Evolutionary conservation across 2,329 filamentous ascomycete species (phyloP).

Genomic region (Neofusicoccum kwambonambiense): DNA sequence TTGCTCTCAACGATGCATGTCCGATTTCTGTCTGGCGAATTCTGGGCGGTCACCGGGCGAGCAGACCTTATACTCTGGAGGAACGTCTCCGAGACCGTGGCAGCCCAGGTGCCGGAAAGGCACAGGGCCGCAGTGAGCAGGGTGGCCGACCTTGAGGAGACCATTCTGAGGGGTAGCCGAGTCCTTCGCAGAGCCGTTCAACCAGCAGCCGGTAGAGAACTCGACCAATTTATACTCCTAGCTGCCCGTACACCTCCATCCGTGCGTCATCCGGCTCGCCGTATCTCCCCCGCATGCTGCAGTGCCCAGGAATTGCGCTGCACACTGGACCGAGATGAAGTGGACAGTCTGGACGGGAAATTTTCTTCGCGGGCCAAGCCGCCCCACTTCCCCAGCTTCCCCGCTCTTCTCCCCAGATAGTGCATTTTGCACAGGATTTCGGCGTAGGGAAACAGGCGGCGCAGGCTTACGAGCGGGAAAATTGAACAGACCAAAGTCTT

Average conservation of each 20-base stretch:
- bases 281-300: background rate
- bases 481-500: background rate
- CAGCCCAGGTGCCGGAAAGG: background rate
- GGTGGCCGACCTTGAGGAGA: background rate
- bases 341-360: background rate
- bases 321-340: background rate
- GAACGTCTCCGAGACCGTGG: conserved; percentile 20
- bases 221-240: background rate
- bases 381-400: conserved; percentile 7
- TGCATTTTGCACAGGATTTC: background rate
- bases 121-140: background rate
- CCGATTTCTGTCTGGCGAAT: conserved; percentile 20
- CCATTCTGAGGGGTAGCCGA: background rate
- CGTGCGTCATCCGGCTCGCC: background rate
- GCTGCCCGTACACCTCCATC: background rate
- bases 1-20: conserved; percentile 22
- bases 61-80: conserved; percentile 21
- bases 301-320: background rate
- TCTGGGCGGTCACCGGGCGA: conserved; percentile 20
- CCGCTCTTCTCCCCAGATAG: background rate
- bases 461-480: background rate
- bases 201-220: background rate
- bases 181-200: no score
- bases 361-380: background rate
- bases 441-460: background rate